Base-by-base conservation (phyloP, 495 filamentous ascomycete species). In the Letharia columbiana region DNA sequence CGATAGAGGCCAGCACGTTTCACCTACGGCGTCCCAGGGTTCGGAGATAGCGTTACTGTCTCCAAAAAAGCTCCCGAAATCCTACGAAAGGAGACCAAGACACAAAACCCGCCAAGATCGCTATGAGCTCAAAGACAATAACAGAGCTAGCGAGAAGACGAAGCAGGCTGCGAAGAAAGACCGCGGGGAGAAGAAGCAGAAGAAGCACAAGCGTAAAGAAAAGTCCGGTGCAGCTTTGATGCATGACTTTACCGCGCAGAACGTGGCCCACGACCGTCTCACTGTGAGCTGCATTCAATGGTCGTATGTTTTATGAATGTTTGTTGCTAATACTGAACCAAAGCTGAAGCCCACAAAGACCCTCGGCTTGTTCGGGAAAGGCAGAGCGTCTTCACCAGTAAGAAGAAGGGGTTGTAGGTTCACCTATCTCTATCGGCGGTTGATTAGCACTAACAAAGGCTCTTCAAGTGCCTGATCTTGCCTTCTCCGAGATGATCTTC, bases 331-430 rank as follows among this genome's bases (percentile, higher is more conserved):
- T 50, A 59, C 66, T 18, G 75, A 64, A 76, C 73, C 61, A 72
- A 61, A 63, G 64, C 37, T 71, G 62, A 91, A 88, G 77, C 84
- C 78, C 69, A 74, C 71, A 69, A 74, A 76, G 58, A 77, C 71
- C 49, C 73, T 79, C 71, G 91, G 90, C 0, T 75, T 94, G 10
- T 93, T 93, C 73, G 83, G 81, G 35, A 92, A 86, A 71, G 88
- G 88, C 3, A 84, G 82, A 61, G 78, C 83, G 39, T 91, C 89
- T 15, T 84, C 82, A 54, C 82, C 82, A 39, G 65, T 83, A 62
- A 77, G 73, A 67, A 76, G 79, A 66, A 77, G 74, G 68, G 78
- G 78, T 64, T 70, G 80, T 82, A 74, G 73, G 76, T 72, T 54
- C 61, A 35, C 50, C 18, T 11, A 17, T 41, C 35, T 18, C 20